phyloP scores from a whole-genome alignment of 2,329 filamentous ascomycete species.

The Tolypocladium inflatum region DNA sequence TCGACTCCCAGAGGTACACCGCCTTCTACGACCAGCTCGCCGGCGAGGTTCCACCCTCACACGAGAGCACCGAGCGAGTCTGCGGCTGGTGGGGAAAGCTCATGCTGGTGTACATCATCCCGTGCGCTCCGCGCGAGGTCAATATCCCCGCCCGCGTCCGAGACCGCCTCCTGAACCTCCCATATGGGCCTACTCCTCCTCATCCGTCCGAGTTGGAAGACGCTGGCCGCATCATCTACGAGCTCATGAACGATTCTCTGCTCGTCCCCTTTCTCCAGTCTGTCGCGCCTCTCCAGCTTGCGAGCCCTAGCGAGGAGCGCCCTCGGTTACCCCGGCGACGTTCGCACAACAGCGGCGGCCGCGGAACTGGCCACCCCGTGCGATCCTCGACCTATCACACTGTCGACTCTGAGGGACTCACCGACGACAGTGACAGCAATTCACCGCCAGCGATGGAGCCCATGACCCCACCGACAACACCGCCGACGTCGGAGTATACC shows the following conservation, averaged over 20 bases:
- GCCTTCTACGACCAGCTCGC: conserved; percentile 41
- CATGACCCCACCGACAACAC: conserved; percentile 67
- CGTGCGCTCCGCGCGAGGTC: conserved; percentile 76
- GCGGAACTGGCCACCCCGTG: conserved; percentile 3
- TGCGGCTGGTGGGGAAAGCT: conserved; percentile 79
- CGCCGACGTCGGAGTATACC: conserved; percentile 51
- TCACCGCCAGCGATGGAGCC: conserved; percentile 49
- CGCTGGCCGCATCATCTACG: conserved; percentile 81
- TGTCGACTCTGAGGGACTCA: conserved; percentile 40
- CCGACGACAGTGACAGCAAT: conserved; percentile 56
- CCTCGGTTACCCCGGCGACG: conserved; percentile 26
- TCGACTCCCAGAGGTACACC: conserved; percentile 82
- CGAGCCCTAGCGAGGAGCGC: conserved; percentile 25
- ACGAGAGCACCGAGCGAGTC: conserved; percentile 52
- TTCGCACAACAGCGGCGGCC: conserved; percentile 1
- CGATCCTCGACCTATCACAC: conserved; percentile 33
- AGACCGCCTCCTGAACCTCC: conserved; percentile 58
- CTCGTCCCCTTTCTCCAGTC: conserved; percentile 83
- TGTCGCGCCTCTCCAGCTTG: conserved; percentile 28
- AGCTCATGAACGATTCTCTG: conserved; percentile 96
- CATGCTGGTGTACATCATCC: conserved; percentile 81
- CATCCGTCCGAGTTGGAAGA: conserved; percentile 68
- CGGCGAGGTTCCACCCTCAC: conserved; percentile 24
- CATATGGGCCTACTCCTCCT: conserved; percentile 52
- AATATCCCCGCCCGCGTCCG: conserved; percentile 83